Evolutionary conservation across 352 stramenopile species (phyloP), one percentile per base, ranked within the genome.

Genomic region (Pythium diclinum): DNA sequence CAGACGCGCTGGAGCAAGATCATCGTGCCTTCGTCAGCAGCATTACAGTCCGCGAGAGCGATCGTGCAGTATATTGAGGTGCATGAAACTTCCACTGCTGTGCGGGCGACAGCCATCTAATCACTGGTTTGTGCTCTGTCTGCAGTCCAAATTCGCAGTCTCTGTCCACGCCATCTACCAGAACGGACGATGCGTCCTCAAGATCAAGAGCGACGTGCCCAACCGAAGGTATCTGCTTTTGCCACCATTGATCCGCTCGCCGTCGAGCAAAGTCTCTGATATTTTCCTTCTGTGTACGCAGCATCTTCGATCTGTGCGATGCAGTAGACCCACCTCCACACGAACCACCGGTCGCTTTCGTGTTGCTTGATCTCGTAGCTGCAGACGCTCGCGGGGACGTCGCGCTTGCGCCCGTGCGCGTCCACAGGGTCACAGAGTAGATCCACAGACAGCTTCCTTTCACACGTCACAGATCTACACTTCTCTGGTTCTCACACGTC

Each of bases 61-160:
- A 56, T 84, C 28, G 49, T 74, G 21, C 48, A 68, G 19, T 82
- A 73, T 49, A 58, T 85, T 13, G 34, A 81, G 66, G 76, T 83
- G n/a, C 6, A 59, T 36, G 1, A 13, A 3, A 3, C 25, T 28
- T 3, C 25, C 25, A 28, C 25, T 28, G 25, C 25, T 28, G 25
- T 28, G 25, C 25, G n/a, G n/a, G n/a, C n/a, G n/a, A 28, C 4
- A 28, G 25, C 25, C 25, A 5, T 3, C 25, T 28, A 28, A 2
- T 28, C 25, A 28, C 25, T 28, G 25, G 25, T 28, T 28, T 28
- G 13, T 28, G 23, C n/a, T 30, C 33, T 49, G 14, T 19, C 3
- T 19, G 5, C 28, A 59, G 59, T 65, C 53, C 2, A 68, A 55
- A 60, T 56, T 49, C 38, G 53, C 55, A 6, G 52, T 67, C 3